Conservation (phyloP, 768 basidiomycete species). For the Hydnomerulius pinastri region DNA sequence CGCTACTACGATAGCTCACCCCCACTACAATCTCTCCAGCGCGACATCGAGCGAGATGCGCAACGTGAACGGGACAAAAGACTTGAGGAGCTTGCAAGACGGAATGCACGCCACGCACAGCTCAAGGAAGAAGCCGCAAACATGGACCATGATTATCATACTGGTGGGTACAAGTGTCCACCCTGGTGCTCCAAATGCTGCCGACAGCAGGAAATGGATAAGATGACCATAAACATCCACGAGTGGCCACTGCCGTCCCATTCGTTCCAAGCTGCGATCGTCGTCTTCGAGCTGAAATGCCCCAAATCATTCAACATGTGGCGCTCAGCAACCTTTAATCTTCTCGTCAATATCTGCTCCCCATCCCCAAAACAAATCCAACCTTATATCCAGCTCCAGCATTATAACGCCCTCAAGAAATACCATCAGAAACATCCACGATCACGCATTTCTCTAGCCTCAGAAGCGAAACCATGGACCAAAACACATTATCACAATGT, state of each 20-base stretch:
- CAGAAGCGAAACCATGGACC: conserved; percentile 3
- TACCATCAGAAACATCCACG: background rate
- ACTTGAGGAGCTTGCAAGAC: conserved; percentile 21
- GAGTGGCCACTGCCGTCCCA: conserved; percentile 47
- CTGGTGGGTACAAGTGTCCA: background rate
- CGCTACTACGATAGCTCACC: conserved; percentile 31
- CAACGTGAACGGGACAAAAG: conserved; percentile 16
- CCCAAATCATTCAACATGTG: conserved; percentile 39
- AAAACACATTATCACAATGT: background rate
- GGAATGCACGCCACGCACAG: conserved; percentile 10
- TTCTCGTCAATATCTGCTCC: conserved; percentile 35
- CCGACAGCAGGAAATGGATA: conserved; percentile 14
- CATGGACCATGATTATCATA: background rate
- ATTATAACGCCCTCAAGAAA: background rate
- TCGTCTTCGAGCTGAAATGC: conserved; percentile 40
- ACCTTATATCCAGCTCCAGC: background rate
- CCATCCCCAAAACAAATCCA: background rate
- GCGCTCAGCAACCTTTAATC: conserved; percentile 36
- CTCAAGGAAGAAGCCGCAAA: background rate
- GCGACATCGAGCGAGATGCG: conserved; percentile 29
- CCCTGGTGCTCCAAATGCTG: conserved; percentile 26
- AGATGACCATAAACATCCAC: conserved; percentile 33
- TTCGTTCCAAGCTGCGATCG: conserved; percentile 15
- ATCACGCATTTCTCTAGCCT: conserved; percentile 6
- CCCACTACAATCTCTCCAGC: conserved; percentile 20